Evolutionary conservation across 129 eudicot genomes (phyloP), one percentile per base, ranked within the genome.

Genomic region (Artemisia tridentata): DNA sequence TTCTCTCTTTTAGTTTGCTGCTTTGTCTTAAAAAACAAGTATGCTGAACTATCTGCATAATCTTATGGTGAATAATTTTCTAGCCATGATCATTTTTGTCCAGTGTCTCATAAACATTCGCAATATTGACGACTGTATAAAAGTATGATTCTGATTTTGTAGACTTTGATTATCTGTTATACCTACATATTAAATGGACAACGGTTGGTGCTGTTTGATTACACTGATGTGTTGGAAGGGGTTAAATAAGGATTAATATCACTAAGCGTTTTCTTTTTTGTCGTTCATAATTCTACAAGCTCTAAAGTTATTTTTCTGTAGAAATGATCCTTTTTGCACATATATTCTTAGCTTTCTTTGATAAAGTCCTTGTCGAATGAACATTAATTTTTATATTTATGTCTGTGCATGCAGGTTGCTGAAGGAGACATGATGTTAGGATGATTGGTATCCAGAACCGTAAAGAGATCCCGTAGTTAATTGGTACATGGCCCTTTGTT

Each of bases 351-450:
- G 11, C 19, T 0, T 51, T 45, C 11, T 7, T 72, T 23, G 8
- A 61, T 62, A 29, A 38, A 17, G 47, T 2, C 1, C 17, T 8
- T 2, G n/a, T 65, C 3, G 15, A 74, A 65, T 41, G 43, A 53
- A 67, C 46, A 54, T 18, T 13, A 11, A 16, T 56, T 27, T 61
- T 0, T 45, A 61, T 23, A 7, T 11, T 47, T 8, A 53, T 53
- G 29, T 25, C 8, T 73, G 63, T 74, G 78, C 53, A 7, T 75
- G 27, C 74, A 75, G 80, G 74, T 47, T 67, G 23, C 34, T 0
- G 27, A 67, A 67, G 74, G 69, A 75, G 61, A 56, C 63, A 73
- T 73, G 70, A 73, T 67, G 67, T 75, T 56, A 13, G 79, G 56
- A 68, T 31, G 69, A 75, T 67, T 48, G 69, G 61, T 50, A 49